A percentile compares a stretch with the other conserved stretches of the same genome.
Conservation (phyloP, 2,329 filamentous ascomycete genomes). For the Aspergillus calidoustus region DNA sequence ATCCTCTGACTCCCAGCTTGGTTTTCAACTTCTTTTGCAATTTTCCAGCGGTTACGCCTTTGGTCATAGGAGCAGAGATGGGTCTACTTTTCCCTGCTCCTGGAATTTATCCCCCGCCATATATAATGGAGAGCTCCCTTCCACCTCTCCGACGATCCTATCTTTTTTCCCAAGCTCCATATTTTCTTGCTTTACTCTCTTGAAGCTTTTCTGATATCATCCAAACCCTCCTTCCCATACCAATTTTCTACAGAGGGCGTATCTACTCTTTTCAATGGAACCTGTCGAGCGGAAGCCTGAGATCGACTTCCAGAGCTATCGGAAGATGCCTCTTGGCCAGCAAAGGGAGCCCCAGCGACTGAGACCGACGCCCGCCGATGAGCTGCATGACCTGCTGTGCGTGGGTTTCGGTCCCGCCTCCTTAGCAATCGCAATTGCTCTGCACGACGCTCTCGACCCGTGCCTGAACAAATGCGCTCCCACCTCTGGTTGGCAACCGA, state of each 20-base stretch:
- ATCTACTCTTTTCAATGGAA: slow-evolving; percentile 25
- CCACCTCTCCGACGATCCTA: slow-evolving; percentile 18
- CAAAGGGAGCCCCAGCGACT: slow-evolving; percentile 50
- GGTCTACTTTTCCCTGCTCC: slow-evolving; percentile 15
- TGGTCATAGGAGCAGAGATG: slow-evolving; percentile 2
- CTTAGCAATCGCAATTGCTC: slow-evolving; percentile 83
- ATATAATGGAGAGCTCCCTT: slow-evolving; percentile 21
- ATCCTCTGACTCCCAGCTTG: slow-evolving; percentile 17
- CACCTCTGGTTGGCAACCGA: slow-evolving; percentile 57
- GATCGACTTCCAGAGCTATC: slow-evolving; percentile 31
- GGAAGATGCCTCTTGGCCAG: slow-evolving; percentile 30
- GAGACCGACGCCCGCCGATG: slow-evolving; percentile 59
- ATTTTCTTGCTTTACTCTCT: slow-evolving; percentile 7
- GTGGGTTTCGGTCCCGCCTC: slow-evolving; percentile 93
- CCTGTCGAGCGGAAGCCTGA: slow-evolving; percentile 30
- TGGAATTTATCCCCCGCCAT: slow-evolving; percentile 12
- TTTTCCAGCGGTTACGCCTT: slow-evolving; percentile 2
- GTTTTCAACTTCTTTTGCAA: slow-evolving; percentile 13
- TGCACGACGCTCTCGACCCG: slow-evolving; percentile 74
- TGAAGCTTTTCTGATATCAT: not conserved
- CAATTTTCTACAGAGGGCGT: not conserved
- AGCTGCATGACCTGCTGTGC: slow-evolving; percentile 83
- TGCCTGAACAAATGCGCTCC: slow-evolving; percentile 48
- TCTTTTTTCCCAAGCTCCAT: slow-evolving; percentile 13
- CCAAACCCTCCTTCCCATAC: not conserved